Conservation (phyloP, 805 yeast species). For the Candida dajiaensis region DNA sequence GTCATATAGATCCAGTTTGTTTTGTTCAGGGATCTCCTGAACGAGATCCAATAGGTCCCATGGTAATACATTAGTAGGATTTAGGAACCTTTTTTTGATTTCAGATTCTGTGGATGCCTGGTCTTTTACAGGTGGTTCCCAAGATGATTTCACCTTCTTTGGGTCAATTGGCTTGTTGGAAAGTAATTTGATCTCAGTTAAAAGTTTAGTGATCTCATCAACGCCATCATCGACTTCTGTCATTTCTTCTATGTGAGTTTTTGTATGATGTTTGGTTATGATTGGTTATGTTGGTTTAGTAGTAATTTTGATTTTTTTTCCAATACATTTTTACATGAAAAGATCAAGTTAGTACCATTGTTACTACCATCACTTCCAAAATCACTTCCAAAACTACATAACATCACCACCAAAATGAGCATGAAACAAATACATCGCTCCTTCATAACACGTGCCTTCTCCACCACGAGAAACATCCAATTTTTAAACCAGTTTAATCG, state of each 20-base stretch:
- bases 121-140: neutral
- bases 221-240: neutral
- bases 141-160: neutral
- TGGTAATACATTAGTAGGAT: constrained; percentile 56
- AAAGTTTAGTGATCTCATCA: neutral
- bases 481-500: constrained; percentile 29
- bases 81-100: constrained; percentile 40
- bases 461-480: constrained; percentile 1
- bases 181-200: neutral
- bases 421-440: neutral
- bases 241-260: neutral
- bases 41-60: constrained; percentile 69
- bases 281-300: neutral
- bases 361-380: too few species aligned
- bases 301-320: too few species aligned
- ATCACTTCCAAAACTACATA: too few species aligned
- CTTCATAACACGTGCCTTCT: constrained; percentile 1
- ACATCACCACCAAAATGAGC: neutral
- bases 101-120: constrained; percentile 9
- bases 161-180: neutral
- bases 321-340: too few species aligned
- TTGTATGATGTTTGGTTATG: too few species aligned
- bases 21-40: constrained; percentile 46
- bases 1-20: constrained; percentile 19
- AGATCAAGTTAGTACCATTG: neutral